Evolutionary conservation across 164 flowering plant genomes (phyloP).

Genomic region (Piper betle): DNA sequence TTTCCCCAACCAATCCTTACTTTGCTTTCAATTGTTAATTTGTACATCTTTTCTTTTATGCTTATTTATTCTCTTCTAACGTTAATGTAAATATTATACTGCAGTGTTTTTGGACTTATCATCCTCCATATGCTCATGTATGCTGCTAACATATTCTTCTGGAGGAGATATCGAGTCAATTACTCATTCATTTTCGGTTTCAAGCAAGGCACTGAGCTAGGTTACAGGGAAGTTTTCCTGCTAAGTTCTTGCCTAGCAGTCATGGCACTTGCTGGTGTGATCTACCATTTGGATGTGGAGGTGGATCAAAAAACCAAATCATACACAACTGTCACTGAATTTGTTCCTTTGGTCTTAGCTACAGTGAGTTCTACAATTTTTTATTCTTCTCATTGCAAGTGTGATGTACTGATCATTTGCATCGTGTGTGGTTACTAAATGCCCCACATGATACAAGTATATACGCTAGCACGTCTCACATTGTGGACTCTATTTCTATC

Average conservation of each 20-base stretch:
- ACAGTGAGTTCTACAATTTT: conserved; percentile 8
- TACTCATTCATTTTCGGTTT: conserved; percentile 63
- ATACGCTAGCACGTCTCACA: no score
- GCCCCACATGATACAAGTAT: no score
- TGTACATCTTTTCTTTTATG: neutral
- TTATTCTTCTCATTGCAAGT: neutral
- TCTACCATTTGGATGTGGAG: conserved; percentile 45
- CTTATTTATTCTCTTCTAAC: neutral
- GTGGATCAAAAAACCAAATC: conserved; percentile 31
- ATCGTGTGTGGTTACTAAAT: no score
- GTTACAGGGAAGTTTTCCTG: conserved; percentile 43
- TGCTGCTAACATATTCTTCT: conserved; percentile 37
- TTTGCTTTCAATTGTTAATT: neutral
- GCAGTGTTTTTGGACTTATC: conserved; percentile 50
- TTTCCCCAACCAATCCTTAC: no score
- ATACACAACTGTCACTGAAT: conserved; percentile 29
- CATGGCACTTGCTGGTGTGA: conserved; percentile 36
- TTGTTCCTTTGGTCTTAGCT: conserved; percentile 34
- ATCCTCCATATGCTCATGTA: conserved; percentile 55
- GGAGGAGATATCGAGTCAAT: conserved; percentile 56
- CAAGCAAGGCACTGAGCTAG: conserved; percentile 49
- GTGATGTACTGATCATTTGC: neutral
- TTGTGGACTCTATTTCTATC: no score
- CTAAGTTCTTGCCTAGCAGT: conserved; percentile 27
- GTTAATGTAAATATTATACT: conserved; percentile 1